Evolutionary conservation across 176 grass and related monocot species (phyloP).

Genomic region (Triticum monococcum): DNA sequence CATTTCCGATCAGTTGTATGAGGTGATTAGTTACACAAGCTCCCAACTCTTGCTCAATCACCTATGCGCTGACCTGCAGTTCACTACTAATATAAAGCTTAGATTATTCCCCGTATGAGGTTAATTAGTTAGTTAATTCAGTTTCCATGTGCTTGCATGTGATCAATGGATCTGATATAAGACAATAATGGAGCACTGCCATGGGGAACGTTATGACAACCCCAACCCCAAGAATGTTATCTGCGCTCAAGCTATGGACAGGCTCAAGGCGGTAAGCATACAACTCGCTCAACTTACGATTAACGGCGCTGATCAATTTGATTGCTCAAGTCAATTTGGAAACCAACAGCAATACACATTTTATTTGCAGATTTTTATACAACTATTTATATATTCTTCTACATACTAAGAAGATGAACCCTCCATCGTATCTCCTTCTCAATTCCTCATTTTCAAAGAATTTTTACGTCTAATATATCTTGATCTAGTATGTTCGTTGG

Average conservation of each 20-base stretch:
- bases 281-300: too few species aligned
- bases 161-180: neutral
- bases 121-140: neutral
- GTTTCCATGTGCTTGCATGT: neutral
- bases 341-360: too few species aligned
- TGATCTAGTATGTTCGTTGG: too few species aligned
- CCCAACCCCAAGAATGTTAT: constrained; percentile 22
- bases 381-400: too few species aligned
- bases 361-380: too few species aligned
- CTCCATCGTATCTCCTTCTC: too few species aligned
- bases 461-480: too few species aligned
- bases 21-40: constrained; percentile 19
- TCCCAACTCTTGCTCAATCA: neutral
- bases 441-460: too few species aligned
- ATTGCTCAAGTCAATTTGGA: too few species aligned
- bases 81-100: neutral
- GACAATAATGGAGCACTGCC: constrained; percentile 32
- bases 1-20: constrained; percentile 54
- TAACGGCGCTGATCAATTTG: too few species aligned
- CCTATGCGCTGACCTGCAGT: neutral
- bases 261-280: neutral
- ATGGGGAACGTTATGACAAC: constrained; percentile 30
- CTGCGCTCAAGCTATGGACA: constrained; percentile 32
- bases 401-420: too few species aligned
- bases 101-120: too few species aligned